Base-by-base conservation (phyloP, 2,329 filamentous ascomycete species). In the Aspergillus carbonarius region DNA sequence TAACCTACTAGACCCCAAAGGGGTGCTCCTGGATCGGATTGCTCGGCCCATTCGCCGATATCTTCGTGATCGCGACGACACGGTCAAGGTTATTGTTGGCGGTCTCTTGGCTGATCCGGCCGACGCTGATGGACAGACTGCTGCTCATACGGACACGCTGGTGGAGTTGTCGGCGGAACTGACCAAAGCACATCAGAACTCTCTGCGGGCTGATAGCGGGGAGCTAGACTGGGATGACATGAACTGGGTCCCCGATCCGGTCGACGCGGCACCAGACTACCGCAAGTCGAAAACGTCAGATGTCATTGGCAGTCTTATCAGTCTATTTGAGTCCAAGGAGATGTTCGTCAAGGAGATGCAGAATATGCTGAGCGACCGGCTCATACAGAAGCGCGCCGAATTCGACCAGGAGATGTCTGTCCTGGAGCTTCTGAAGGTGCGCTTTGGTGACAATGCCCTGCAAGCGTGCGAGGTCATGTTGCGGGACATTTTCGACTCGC, bases 391-490 rank as follows among this genome's bases (percentile, higher is more conserved):
- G 48, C 88, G 88, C 60, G 80, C 84, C 17, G 81, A 85, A 23
- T 96, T 92, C 66, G 84, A 89, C 60, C 92, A 92, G 72, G 95
- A 91, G 74, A 85, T 91, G 55, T 88, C 90, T 56, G 90, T 97
- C 4, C 82, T 98, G 5, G 88, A 93, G 58, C 83, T 98, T 9
- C 83, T 99, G 59, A 97, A 97, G 78, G 83, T 91, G 61, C 87
- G 93, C 8, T 93, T 97, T 57, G 93, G 93, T 23, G 92, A 97
- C 64, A 83, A 85, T 27, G 87, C 91, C 15, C 79, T 99, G 47
- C 95, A 98, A 72, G 90, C 91, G 50, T 97, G 93, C 74, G 93
- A 99, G 71, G 95, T 99, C 68, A 99, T 99, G 95, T 85, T 99
- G 58, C 91, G 89, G 63, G 95, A 99, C 72, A 90, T 98, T 35